Percentiles rank a stretch among this genome's conserved stretches.
These are phyloP conservation scores for Striga asiatica DNA, from an alignment of 257 asterid genomes.

Conservation along the genomic window DNA sequence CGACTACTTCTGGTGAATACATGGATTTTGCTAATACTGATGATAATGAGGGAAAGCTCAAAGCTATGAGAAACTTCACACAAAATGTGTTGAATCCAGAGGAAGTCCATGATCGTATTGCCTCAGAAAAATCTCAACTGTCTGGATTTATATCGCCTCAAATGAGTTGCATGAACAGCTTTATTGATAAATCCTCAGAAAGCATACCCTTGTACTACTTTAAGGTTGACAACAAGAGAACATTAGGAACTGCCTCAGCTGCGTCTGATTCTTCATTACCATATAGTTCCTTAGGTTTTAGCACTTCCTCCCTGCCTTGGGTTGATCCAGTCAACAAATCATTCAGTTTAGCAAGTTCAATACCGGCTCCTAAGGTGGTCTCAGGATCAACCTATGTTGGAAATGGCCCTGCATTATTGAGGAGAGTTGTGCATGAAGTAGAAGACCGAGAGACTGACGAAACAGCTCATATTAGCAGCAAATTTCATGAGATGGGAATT, in stretches of 20 bases:
- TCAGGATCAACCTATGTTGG: constrained; percentile 75
- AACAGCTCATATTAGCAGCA: constrained; percentile 40
- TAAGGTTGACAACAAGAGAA: constrained; percentile 63
- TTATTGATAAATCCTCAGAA: constrained; percentile 80
- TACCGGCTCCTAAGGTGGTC: constrained; percentile 68
- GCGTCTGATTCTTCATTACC: constrained; percentile 59
- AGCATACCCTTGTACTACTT: constrained; percentile 88
- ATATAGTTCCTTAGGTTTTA: constrained; percentile 55
- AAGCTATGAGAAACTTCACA: constrained; percentile 39
- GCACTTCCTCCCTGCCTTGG: constrained; percentile 89
- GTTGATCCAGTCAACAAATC: constrained; percentile 80
- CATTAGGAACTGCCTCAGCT: constrained; percentile 33
- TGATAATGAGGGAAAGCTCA: constrained; percentile 42
- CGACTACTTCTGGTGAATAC: constrained; percentile 24
- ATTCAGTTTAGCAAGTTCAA: constrained; percentile 69
- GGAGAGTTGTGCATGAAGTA: constrained; percentile 97
- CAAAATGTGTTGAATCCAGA: constrained; percentile 35
- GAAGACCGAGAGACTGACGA: constrained; percentile 83
- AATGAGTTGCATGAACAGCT: constrained; percentile 81
- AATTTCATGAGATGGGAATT: constrained; percentile 54
- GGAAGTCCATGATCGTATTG: constrained; percentile 44
- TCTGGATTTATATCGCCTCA: constrained; percentile 96
- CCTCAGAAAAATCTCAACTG: constrained; percentile 78
- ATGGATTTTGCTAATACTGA: constrained; percentile 29
- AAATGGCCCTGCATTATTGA: constrained; percentile 56